These are phyloP conservation scores for Bipolaris cookei DNA, from an alignment of 2,329 filamentous ascomycete species.

Conservation along the genomic window DNA sequence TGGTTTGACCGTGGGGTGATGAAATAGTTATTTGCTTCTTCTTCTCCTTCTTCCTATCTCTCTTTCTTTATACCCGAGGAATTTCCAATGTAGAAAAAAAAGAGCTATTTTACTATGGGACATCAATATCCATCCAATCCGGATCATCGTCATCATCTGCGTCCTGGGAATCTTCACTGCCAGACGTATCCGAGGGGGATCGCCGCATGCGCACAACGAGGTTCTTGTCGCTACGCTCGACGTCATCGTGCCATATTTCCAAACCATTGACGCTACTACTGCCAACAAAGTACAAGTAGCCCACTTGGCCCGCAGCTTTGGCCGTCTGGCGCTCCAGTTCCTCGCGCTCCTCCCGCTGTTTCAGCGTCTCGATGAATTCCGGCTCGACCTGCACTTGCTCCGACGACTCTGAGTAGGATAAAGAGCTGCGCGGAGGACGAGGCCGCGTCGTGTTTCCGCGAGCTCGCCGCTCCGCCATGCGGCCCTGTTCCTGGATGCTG, in stretches of 20 bases:
- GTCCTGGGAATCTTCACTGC: conserved; percentile 7
- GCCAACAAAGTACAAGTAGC: conserved; percentile 39
- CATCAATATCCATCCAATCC: conserved; percentile 22
- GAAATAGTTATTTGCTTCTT: no score
- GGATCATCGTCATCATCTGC: conserved; percentile 1
- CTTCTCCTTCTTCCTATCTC: no score
- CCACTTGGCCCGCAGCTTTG: conserved; percentile 31
- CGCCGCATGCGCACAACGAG: conserved; percentile 22
- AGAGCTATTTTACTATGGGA: background rate
- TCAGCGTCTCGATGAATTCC: conserved; percentile 11
- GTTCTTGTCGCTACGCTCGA: conserved; percentile 23
- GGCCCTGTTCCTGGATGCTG: conserved; percentile 5
- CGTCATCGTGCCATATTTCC: conserved; percentile 25
- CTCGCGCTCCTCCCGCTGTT: conserved; percentile 18
- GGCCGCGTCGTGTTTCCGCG: conserved; percentile 22
- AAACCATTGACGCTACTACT: conserved; percentile 6
- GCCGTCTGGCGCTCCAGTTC: conserved; percentile 15
- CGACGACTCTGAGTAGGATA: conserved; percentile 26
- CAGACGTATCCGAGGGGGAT: background rate
- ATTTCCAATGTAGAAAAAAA: background rate
- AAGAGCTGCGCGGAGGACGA: conserved; percentile 27
- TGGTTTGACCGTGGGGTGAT: no score
- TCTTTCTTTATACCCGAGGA: no score
- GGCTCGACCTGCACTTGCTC: conserved; percentile 27
- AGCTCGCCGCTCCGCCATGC: conserved; percentile 20